Conservation (phyloP, 768 basidiomycete species). For the Auricularia heimuer region DNA sequence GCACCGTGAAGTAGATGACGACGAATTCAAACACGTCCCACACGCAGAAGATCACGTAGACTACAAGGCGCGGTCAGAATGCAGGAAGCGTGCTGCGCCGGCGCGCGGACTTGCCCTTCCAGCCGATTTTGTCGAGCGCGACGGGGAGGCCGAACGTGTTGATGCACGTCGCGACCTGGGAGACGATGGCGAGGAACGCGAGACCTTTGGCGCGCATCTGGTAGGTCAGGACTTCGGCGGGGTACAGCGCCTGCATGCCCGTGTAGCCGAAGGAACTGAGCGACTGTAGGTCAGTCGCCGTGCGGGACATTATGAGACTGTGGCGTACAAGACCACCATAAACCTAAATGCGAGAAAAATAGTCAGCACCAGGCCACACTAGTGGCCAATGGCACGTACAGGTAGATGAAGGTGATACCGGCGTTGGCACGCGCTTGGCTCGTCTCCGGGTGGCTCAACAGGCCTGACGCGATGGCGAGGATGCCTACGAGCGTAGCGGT, state of each 20-base stretch:
- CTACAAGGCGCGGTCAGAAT: not conserved
- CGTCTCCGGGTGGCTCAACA: slow-evolving; percentile 30
- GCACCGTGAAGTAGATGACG: slow-evolving; percentile 34
- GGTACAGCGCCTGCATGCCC: slow-evolving; percentile 48
- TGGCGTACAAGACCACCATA: too few relatives aligned
- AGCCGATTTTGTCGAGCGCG: slow-evolving; percentile 31
- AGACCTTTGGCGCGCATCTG: slow-evolving; percentile 41
- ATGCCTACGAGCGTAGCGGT: slow-evolving; percentile 29
- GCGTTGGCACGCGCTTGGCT: slow-evolving; percentile 33
- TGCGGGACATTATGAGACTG: too few relatives aligned
- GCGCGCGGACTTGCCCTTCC: slow-evolving; percentile 27
- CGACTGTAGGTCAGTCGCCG: not conserved
- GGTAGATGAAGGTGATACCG: slow-evolving; percentile 38
- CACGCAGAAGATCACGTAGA: slow-evolving; percentile 37
- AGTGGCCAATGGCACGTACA: not conserved
- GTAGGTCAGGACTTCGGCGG: slow-evolving; percentile 41
- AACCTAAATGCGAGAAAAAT: too few relatives aligned
- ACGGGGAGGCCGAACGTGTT: slow-evolving; percentile 44
- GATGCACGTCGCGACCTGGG: slow-evolving; percentile 29
- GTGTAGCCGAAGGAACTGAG: slow-evolving; percentile 40
- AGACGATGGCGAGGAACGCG: slow-evolving; percentile 35
- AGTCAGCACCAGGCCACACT: too few relatives aligned
- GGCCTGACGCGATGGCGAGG: slow-evolving; percentile 37
- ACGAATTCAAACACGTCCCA: slow-evolving; percentile 41
- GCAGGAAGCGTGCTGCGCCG: not conserved